These are phyloP conservation scores for Penicillium sp. DNA, from an alignment of 2,329 filamentous ascomycete genomes.

Conservation along the genomic window DNA sequence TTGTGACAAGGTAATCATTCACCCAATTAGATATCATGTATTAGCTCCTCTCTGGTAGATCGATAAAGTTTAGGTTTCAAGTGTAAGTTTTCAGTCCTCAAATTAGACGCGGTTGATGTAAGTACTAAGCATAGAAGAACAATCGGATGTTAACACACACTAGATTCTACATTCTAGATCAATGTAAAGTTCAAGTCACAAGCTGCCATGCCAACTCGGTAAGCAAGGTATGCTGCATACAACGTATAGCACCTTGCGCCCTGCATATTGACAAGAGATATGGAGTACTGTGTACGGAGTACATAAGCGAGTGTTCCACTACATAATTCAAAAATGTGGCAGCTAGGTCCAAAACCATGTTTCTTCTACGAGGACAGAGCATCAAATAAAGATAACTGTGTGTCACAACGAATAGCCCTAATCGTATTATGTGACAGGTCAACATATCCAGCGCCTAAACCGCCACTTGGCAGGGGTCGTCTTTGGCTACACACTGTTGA, in stretches of 20 bases:
- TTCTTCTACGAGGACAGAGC: background rate
- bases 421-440: background rate
- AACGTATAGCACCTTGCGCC: background rate
- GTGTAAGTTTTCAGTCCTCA: background rate
- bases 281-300: background rate
- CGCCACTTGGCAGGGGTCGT: background rate
- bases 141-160: background rate
- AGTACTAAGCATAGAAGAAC: background rate
- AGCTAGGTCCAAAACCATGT: background rate
- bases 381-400: background rate
- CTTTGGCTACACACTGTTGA: background rate
- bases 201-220: background rate
- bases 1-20: background rate
- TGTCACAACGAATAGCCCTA: background rate
- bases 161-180: background rate
- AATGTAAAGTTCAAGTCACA: too few relatives aligned
- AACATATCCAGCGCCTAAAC: background rate
- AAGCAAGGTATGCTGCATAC: background rate
- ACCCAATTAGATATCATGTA: too few relatives aligned
- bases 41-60: too few relatives aligned
- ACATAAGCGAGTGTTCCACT: background rate
- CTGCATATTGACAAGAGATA: background rate
- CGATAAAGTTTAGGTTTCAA: background rate
- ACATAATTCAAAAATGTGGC: background rate
- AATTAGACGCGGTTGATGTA: background rate